phyloP scores from a whole-genome alignment of 2,329 filamentous ascomycete genomes.

The Verticillium dahliae region DNA sequence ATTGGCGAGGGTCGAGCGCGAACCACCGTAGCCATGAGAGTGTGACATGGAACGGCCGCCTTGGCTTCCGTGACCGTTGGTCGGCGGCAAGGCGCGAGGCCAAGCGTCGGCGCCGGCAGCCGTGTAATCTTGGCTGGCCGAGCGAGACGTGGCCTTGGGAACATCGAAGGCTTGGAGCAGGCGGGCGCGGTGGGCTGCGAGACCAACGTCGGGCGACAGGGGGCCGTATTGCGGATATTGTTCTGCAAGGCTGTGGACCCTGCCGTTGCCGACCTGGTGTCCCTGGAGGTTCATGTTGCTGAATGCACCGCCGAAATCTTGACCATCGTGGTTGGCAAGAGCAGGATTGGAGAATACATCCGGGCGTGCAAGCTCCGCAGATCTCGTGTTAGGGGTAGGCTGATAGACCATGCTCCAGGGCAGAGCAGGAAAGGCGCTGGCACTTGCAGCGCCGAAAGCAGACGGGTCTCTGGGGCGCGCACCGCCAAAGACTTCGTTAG shows the following conservation, averaged over 20 bases:
- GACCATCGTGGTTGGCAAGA: not conserved
- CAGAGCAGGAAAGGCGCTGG: constrained; percentile 30
- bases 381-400: constrained; percentile 8
- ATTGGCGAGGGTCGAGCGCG: constrained; percentile 8
- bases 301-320: not conserved
- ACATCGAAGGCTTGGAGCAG: constrained; percentile 26
- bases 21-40: constrained; percentile 8
- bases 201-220: constrained; percentile 1
- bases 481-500: constrained; percentile 42
- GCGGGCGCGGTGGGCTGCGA: constrained; percentile 22
- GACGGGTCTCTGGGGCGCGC: constrained; percentile 24
- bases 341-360: not conserved
- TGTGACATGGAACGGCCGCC: constrained; percentile 5
- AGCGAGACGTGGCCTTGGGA: constrained; percentile 1
- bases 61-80: constrained; percentile 1
- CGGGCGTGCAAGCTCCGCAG: constrained; percentile 8
- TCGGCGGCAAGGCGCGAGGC: constrained; percentile 3
- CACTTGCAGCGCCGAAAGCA: constrained; percentile 19
- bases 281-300: constrained; percentile 13
- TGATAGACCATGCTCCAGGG: constrained; percentile 44
- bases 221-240: constrained; percentile 5
- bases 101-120: constrained; percentile 3
- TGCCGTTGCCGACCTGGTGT: constrained; percentile 15
- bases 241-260: not conserved
- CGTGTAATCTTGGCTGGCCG: constrained; percentile 9